A percentile compares a stretch with the other conserved stretches of the same genome.
These are phyloP conservation scores for Senna siamea DNA, from an alignment of 306 rosid species.

Conservation along the genomic window DNA sequence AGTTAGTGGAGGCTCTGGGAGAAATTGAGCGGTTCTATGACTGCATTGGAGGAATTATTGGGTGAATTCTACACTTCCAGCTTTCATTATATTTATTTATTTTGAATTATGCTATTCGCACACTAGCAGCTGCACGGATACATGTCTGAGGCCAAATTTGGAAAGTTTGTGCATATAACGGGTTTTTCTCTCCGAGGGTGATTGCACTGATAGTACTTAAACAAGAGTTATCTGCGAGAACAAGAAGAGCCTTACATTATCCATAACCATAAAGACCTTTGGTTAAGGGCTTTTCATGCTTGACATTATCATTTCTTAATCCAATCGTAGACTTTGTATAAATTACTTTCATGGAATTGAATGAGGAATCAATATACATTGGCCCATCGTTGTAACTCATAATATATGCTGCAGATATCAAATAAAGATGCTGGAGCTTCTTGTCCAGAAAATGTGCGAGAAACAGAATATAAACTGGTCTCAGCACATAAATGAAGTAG, in stretches of 20 bases:
- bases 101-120: background rate
- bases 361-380: slow-evolving; percentile 14
- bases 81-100: background rate
- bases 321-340: background rate
- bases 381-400: slow-evolving; percentile 23
- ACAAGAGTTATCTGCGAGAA: background rate
- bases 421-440: slow-evolving; percentile 72
- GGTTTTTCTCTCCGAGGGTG: background rate
- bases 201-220: background rate
- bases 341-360: background rate
- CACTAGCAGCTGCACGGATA: background rate
- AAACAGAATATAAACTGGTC: slow-evolving; percentile 56
- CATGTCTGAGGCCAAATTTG: background rate
- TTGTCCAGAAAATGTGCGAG: slow-evolving; percentile 56
- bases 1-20: slow-evolving; percentile 61
- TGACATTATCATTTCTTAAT: background rate
- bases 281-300: background rate
- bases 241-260: background rate
- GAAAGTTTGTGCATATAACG: background rate
- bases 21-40: slow-evolving; percentile 82
- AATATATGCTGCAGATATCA: slow-evolving; percentile 73
- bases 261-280: background rate
- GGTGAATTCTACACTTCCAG: slow-evolving; percentile 56
- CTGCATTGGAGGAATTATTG: slow-evolving; percentile 95
- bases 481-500: slow-evolving; percentile 46